Base-by-base conservation (phyloP, 108 stramenopile genomes). In the Craspedostauros australis region DNA sequence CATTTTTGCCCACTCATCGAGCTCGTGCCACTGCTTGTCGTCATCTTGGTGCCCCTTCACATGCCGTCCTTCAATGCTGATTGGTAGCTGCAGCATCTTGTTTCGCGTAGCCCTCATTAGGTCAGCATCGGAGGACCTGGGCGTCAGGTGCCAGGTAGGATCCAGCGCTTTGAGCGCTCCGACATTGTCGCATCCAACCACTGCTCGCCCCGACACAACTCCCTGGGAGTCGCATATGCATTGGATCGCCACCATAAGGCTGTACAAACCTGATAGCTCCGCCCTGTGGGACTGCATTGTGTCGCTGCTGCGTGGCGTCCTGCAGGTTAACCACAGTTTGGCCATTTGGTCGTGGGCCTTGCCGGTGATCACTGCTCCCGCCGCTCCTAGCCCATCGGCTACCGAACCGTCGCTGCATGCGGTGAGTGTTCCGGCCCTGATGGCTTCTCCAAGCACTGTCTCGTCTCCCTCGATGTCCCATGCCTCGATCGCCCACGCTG, bases 31-130 rank as follows among this genome's bases (percentile, higher is more conserved):
- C 5, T 11, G 46, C 5, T 11, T 14, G n/a, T 5, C 6, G 9
- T 24, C 6, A 48, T 48, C 46, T n/a, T 48, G 46, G n/a, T 48
- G 46, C 21, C 23, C 46, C 5, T 21, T 26, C 8, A 48, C 24
- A 48, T 48, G 46, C 15, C 5, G 5, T 6, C 5, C 9, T 5
- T 48, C 6, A 24, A 24, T 29, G 26, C 6, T 21, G 19, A 48
- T 19, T 29, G 46, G 46, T 12, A 9, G 8, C 14, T 18, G 11
- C 4, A 5, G 6, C 24, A 48, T 6, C 12, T 14, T 5, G 15
- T 48, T 24, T 14, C n/a, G 46, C 9, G 19, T 21, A 25, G 46
- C 46, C 6, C 27, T 11, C 6, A 48, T 11, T 6, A 48, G n/a
- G 15, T 48, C 46, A 48, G 8, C 14, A 26, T 48, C 27, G 9